Evolutionary conservation across 2,329 filamentous ascomycete species (phyloP).

Genomic region (Fusarium sp.): DNA sequence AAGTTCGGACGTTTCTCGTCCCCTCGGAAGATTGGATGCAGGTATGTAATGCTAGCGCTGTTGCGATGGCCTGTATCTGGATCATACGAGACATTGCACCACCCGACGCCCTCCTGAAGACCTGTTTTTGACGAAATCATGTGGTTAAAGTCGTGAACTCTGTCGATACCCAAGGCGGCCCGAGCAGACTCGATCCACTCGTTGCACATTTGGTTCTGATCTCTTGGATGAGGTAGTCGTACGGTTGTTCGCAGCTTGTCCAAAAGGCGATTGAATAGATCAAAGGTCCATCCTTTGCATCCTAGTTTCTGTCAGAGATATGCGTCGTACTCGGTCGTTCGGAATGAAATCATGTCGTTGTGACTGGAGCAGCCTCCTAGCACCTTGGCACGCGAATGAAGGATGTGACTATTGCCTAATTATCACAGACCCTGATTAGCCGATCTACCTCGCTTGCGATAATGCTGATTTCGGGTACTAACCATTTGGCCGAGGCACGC

Average conservation of each 20-base stretch:
- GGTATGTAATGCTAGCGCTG: constrained; percentile 19
- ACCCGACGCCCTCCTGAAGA: neutral
- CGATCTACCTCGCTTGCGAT: neutral
- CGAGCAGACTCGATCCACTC: neutral
- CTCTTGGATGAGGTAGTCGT: neutral
- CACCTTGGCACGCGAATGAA: constrained; percentile 85
- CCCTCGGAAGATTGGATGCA: constrained; percentile 16
- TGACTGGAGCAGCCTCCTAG: constrained; percentile 88
- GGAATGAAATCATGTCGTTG: constrained; percentile 87
- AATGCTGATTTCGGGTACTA: constrained; percentile 55
- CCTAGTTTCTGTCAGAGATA: constrained; percentile 80
- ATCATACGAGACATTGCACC: constrained; percentile 8
- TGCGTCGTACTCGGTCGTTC: constrained; percentile 83
- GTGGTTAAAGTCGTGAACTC: neutral
- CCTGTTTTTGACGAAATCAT: neutral
- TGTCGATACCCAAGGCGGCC: neutral
- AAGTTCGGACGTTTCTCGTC: neutral
- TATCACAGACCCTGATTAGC: neutral
- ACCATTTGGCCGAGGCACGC: constrained; percentile 20
- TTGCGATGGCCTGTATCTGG: constrained; percentile 3
- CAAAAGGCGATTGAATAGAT: constrained; percentile 78
- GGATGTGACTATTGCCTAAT: constrained; percentile 82
- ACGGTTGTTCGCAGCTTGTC: constrained; percentile 70
- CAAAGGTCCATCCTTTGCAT: constrained; percentile 82
- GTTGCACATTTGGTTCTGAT: neutral